Percentiles rank a stretch among this genome's conserved stretches.
phyloP scores from a whole-genome alignment of 2,329 filamentous ascomycete species.

The Colletotrichum aenigma region DNA sequence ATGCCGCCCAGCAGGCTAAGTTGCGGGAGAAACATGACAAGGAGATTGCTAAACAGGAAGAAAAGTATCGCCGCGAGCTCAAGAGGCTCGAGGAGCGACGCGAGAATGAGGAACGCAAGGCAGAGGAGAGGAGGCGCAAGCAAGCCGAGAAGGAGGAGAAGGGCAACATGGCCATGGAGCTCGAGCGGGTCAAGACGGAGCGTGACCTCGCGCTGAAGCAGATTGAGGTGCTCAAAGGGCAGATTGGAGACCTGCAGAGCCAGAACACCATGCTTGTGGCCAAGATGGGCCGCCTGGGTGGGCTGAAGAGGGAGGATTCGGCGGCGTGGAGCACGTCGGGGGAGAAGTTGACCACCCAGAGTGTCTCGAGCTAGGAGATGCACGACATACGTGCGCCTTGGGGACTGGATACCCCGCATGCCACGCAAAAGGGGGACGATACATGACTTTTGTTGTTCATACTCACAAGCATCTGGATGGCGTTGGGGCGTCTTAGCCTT shows the following conservation, averaged over 20 bases:
- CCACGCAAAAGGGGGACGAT: background rate
- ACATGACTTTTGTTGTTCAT: background rate
- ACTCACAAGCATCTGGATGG: background rate
- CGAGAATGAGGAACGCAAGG: slow-evolving; percentile 65
- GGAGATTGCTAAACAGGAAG: slow-evolving; percentile 69
- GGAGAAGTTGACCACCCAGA: slow-evolving; percentile 30
- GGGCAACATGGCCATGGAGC: slow-evolving; percentile 51
- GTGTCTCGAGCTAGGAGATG: slow-evolving; percentile 69
- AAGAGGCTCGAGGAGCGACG: slow-evolving; percentile 68
- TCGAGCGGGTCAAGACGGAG: slow-evolving; percentile 57
- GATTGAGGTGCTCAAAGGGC: slow-evolving; percentile 56
- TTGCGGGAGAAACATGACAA: slow-evolving; percentile 67
- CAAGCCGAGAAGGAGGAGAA: slow-evolving; percentile 58
- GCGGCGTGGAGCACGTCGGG: slow-evolving; percentile 24
- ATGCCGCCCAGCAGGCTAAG: slow-evolving; percentile 57
- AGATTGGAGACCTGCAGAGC: slow-evolving; percentile 61
- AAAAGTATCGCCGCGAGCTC: slow-evolving; percentile 68
- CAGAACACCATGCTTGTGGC: slow-evolving; percentile 65
- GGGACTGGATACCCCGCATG: background rate
- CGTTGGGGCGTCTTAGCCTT: slow-evolving; percentile 9
- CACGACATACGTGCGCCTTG: slow-evolving; percentile 28
- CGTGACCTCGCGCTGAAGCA: slow-evolving; percentile 57
- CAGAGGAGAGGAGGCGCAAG: slow-evolving; percentile 55
- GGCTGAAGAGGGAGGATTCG: slow-evolving; percentile 39
- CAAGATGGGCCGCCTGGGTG: slow-evolving; percentile 42